Conservation (phyloP, 2,329 filamentous ascomycete genomes). For the Fonsecaea erecta region DNA sequence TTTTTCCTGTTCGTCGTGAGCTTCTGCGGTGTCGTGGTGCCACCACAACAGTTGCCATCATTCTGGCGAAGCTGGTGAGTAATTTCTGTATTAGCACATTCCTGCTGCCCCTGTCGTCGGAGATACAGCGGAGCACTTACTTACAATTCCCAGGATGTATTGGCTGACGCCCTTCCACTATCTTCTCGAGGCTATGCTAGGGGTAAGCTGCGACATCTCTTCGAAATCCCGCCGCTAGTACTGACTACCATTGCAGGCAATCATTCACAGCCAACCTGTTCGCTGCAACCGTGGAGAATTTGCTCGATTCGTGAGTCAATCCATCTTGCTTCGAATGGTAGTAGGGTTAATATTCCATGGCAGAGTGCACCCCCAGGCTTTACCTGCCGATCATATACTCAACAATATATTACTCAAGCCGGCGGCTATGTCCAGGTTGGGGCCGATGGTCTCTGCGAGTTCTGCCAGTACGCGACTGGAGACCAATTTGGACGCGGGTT, state of each 20-base stretch:
- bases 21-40: conserved; percentile 77
- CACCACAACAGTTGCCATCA: conserved; percentile 62
- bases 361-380: conserved; percentile 64
- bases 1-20: conserved; percentile 72
- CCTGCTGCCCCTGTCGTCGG: neutral
- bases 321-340: conserved; percentile 31
- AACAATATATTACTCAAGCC: conserved; percentile 54
- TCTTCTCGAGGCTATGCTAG: conserved; percentile 73
- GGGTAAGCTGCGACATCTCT: conserved; percentile 45
- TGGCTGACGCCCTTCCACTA: conserved; percentile 81
- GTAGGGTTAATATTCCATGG: conserved; percentile 53
- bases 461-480: conserved; percentile 43
- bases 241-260: conserved; percentile 40
- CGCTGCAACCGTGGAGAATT: conserved; percentile 70
- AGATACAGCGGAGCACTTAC: neutral
- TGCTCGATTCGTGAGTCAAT: conserved; percentile 45
- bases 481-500: conserved; percentile 52
- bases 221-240: neutral
- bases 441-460: conserved; percentile 55
- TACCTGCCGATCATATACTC: conserved; percentile 65
- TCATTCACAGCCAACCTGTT: conserved; percentile 69
- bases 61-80: conserved; percentile 66
- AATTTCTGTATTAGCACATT: neutral
- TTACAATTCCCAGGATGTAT: conserved; percentile 55
- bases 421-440: conserved; percentile 56